Conservation (phyloP, 169 alveolate genomes). For the Plasmodium inui region DNA sequence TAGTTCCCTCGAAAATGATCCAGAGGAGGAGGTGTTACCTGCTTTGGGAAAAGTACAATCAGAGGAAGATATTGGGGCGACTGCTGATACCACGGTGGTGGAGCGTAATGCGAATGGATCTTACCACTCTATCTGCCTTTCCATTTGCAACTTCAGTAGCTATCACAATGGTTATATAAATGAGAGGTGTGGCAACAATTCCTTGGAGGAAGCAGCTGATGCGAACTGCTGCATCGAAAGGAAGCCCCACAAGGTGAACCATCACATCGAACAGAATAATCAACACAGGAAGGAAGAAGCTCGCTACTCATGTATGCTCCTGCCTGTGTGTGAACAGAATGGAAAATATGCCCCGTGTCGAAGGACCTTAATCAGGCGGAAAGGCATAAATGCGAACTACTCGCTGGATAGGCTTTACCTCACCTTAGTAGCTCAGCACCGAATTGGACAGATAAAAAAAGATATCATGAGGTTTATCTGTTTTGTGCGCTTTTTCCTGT, state of each 20-base stretch:
- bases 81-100: background rate
- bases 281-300: background rate
- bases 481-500: slow-evolving; percentile 28
- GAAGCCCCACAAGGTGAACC: background rate
- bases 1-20: background rate
- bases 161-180: background rate
- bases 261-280: background rate
- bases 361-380: slow-evolving; percentile 2
- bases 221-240: background rate
- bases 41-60: background rate
- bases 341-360: background rate
- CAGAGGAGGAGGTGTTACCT: background rate
- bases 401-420: slow-evolving; percentile 10
- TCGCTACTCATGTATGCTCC: background rate
- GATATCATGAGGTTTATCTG: background rate
- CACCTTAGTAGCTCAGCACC: background rate
- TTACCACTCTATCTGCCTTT: background rate
- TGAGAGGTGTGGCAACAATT: background rate
- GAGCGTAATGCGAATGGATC: background rate
- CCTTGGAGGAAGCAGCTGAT: background rate
- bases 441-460: slow-evolving; percentile 30
- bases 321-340: background rate
- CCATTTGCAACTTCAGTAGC: background rate
- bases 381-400: slow-evolving; percentile 12
- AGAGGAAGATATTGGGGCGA: background rate